A percentile compares a stretch with the other conserved stretches of the same genome.
Conservation (phyloP, 345 rosid genomes). For the Lumnitzera littorea region DNA sequence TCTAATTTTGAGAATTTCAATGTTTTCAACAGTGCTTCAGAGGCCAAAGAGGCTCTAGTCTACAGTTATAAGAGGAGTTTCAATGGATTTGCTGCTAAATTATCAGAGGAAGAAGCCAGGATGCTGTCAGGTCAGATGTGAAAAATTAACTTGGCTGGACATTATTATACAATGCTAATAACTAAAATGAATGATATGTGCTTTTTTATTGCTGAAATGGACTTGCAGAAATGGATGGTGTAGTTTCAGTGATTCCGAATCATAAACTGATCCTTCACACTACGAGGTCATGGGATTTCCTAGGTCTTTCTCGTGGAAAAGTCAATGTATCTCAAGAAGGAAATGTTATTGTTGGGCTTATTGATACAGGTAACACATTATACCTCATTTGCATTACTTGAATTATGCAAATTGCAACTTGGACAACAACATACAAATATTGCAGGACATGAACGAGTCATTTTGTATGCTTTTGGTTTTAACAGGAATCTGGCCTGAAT, state of each 20-base stretch:
- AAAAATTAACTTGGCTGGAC: background rate
- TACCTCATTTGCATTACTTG: too few relatives aligned
- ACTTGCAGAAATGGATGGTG: slow-evolving; percentile 25
- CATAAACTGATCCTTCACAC: slow-evolving; percentile 22
- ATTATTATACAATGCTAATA: background rate
- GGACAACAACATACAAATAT: background rate
- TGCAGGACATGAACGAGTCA: background rate
- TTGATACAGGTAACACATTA: slow-evolving; percentile 14
- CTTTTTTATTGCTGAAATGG: background rate
- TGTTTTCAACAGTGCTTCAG: too few relatives aligned
- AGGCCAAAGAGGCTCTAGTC: too few relatives aligned
- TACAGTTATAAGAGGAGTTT: slow-evolving; percentile 20
- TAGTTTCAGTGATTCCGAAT: slow-evolving; percentile 28
- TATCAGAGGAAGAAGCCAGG: slow-evolving; percentile 13
- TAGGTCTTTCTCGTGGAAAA: slow-evolving; percentile 15
- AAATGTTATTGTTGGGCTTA: slow-evolving; percentile 16
- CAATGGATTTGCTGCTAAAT: slow-evolving; percentile 22
- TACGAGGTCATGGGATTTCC: slow-evolving; percentile 32
- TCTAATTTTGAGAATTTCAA: too few relatives aligned
- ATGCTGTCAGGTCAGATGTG: slow-evolving; percentile 9
- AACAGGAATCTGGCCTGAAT: slow-evolving; percentile 24
- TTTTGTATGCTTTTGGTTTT: background rate
- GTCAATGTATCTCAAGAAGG: slow-evolving; percentile 7
- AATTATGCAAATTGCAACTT: too few relatives aligned
- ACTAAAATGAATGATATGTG: background rate